Evolutionary conservation across 2,329 filamentous ascomycete genomes (phyloP).

Genomic region (Neonectria punicea): DNA sequence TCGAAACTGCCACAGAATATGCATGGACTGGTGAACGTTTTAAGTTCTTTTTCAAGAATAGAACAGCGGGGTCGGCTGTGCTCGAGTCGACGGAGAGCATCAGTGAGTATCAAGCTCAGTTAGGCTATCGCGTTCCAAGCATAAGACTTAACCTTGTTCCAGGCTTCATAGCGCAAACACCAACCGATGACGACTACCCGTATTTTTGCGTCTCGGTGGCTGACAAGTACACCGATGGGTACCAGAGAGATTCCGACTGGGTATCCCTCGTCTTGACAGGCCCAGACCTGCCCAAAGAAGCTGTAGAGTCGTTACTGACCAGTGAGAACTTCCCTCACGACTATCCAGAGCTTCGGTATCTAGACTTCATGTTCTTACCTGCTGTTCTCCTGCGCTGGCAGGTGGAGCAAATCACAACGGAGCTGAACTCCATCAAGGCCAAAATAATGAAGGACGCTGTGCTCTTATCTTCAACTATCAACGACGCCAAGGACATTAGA

Average conservation of each 20-base stretch:
- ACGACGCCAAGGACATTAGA: background rate
- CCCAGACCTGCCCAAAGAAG: background rate
- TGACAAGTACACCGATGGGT: constrained; percentile 2
- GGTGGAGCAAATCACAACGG: background rate
- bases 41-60: constrained; percentile 2
- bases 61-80: background rate
- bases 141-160: background rate
- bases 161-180: constrained; percentile 3
- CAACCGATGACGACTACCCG: constrained; percentile 1
- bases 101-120: background rate
- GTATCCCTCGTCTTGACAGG: background rate
- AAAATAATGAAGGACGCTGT: background rate
- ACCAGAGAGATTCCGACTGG: constrained; percentile 4
- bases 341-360: constrained; percentile 2
- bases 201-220: constrained; percentile 4
- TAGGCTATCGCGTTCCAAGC: background rate
- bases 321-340: background rate
- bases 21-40: background rate
- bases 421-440: background rate
- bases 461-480: background rate
- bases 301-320: background rate
- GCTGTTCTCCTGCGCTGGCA: constrained; percentile 3
- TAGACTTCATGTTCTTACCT: background rate
- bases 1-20: background rate
- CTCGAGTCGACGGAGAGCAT: background rate